Conservation (phyloP, 139 green algal species). For the Coelastrella sp. region DNA sequence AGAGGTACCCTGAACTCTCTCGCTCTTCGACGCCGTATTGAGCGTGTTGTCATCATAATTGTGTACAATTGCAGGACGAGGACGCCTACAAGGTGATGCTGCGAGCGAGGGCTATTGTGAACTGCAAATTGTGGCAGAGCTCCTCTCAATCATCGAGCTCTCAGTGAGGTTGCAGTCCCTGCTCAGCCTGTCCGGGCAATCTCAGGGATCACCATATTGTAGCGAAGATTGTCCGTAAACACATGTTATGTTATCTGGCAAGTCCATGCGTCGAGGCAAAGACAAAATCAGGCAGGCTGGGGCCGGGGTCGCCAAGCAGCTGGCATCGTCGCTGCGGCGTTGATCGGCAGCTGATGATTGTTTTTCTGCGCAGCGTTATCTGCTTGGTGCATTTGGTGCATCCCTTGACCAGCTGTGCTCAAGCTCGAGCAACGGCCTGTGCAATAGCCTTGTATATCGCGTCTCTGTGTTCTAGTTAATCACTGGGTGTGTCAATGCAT, state of each 20-base stretch:
- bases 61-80: background rate
- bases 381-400: background rate
- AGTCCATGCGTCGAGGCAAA: no score
- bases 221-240: no score
- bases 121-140: constrained; percentile 3
- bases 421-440: background rate
- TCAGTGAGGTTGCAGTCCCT: background rate
- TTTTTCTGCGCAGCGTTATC: no score
- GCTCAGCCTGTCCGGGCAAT: background rate
- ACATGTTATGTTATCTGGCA: no score
- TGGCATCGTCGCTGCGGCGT: no score
- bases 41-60: background rate
- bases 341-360: no score
- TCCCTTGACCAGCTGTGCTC: background rate
- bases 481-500: background rate
- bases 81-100: constrained; percentile 25
- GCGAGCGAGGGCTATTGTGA: constrained; percentile 2
- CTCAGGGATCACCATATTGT: no score
- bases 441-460: background rate
- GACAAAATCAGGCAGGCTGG: no score
- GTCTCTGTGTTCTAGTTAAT: background rate
- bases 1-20: background rate
- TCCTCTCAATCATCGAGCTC: background rate
- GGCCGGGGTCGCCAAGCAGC: no score
- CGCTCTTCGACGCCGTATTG: background rate